Percentiles rank a stretch among this genome's conserved stretches.
phyloP scores from a whole-genome alignment of 257 asterid species.

The Solanum ahanhuiri region DNA sequence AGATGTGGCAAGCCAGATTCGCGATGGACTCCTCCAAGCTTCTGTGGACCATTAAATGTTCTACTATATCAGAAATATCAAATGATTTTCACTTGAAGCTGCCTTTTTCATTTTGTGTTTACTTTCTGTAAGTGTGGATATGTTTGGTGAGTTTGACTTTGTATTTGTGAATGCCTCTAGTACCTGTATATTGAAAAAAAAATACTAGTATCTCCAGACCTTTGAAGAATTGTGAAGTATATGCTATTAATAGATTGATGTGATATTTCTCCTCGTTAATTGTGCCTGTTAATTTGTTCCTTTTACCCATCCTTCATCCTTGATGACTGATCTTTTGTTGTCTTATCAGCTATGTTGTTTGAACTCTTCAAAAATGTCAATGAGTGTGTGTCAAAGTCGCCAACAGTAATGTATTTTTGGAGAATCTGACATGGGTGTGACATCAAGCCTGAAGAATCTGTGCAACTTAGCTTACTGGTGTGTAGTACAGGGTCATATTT shows the following conservation, averaged over 20 bases:
- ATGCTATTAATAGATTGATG: neutral
- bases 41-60: neutral
- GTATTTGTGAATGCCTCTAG: neutral
- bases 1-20: slow-evolving; percentile 21
- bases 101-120: neutral
- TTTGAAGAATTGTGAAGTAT: neutral
- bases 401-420: neutral
- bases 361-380: neutral
- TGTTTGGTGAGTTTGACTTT: neutral
- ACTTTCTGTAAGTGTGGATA: neutral
- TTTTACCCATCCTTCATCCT: neutral
- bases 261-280: neutral
- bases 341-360: neutral
- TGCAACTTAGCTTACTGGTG: neutral
- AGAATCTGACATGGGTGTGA: too few species aligned
- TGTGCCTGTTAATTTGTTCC: neutral
- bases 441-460: neutral
- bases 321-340: neutral
- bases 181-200: neutral
- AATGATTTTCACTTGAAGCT: neutral
- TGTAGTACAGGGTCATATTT: neutral
- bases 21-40: slow-evolving; percentile 22
- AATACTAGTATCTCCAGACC: neutral
- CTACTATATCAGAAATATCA: neutral
- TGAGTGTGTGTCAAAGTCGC: neutral